Conservation (phyloP, 2,329 filamentous ascomycete species). For the Fusarium heterosporum region DNA sequence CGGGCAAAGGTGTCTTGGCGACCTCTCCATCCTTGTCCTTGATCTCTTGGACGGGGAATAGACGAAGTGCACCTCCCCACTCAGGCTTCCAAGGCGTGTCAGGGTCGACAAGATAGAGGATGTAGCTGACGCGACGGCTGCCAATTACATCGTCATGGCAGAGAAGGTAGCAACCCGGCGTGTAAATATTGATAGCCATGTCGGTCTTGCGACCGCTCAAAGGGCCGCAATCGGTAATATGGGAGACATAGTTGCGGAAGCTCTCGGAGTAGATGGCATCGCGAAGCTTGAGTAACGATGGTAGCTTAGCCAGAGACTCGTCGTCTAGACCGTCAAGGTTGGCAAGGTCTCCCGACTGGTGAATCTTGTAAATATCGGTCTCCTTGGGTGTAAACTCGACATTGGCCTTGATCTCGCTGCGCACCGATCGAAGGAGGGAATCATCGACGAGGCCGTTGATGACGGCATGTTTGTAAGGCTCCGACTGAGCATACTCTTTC, state of each 20-base stretch:
- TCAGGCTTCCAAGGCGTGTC: constrained; percentile 89
- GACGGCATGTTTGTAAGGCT: constrained; percentile 91
- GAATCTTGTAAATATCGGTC: constrained; percentile 99
- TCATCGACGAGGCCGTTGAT: constrained; percentile 86
- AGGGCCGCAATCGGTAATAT: constrained; percentile 86
- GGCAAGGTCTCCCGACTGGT: constrained; percentile 96
- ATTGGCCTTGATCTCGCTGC: constrained; percentile 87
- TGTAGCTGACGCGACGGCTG: constrained; percentile 95
- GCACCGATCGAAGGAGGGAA: constrained; percentile 83
- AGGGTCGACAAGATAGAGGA: constrained; percentile 93
- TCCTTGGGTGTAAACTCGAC: constrained; percentile 98
- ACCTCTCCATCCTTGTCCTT: constrained; percentile 74
- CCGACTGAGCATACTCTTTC: constrained; percentile 70
- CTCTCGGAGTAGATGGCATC: constrained; percentile 92
- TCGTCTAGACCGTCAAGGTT: constrained; percentile 96
- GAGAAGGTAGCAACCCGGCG: constrained; percentile 91
- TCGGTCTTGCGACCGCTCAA: constrained; percentile 95
- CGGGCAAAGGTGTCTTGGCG: constrained; percentile 83
- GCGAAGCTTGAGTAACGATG: constrained; percentile 89
- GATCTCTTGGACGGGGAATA: constrained; percentile 79
- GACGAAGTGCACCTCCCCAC: constrained; percentile 91
- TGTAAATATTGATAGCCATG: constrained; percentile 99
- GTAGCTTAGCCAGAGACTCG: constrained; percentile 84
- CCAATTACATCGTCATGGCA: constrained; percentile 99
- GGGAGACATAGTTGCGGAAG: constrained; percentile 89